Evolutionary conservation across 805 yeast species (phyloP).

Genomic region (Zygosaccharomyces gambellarensis): DNA sequence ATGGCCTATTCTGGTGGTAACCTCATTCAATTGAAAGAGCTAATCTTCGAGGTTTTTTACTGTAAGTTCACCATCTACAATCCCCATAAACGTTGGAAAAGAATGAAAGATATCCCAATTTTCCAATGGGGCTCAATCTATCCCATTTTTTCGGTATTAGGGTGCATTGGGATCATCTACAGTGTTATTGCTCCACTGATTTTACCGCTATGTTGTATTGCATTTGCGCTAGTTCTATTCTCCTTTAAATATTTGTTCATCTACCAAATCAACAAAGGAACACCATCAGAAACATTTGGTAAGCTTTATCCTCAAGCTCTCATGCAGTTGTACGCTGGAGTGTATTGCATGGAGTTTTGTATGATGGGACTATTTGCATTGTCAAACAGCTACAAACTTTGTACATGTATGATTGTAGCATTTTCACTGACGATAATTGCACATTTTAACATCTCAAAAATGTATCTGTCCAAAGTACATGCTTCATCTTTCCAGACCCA

Average conservation of each 20-base stretch:
- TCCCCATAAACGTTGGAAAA: constrained; percentile 52
- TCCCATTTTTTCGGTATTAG: constrained; percentile 72
- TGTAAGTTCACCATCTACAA: constrained; percentile 45
- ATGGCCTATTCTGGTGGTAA: constrained; percentile 70
- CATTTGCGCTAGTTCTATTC: constrained; percentile 52
- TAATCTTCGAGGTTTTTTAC: constrained; percentile 39
- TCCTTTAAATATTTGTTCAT: constrained; percentile 69
- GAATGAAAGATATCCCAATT: constrained; percentile 42
- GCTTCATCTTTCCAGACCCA: constrained; percentile 5
- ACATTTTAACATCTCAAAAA: constrained; percentile 46
- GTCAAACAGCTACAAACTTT: constrained; percentile 45
- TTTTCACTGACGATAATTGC: constrained; percentile 51
- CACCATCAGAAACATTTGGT: constrained; percentile 64
- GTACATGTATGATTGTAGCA: constrained; percentile 45
- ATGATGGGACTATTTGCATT: constrained; percentile 70
- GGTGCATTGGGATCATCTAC: constrained; percentile 73
- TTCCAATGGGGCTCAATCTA: constrained; percentile 75
- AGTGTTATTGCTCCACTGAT: constrained; percentile 77
- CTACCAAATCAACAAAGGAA: constrained; percentile 48
- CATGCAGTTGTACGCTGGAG: constrained; percentile 71
- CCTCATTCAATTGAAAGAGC: constrained; percentile 53
- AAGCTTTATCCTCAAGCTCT: constrained; percentile 68
- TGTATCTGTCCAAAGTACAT: constrained; percentile 14
- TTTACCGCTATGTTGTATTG: constrained; percentile 51
- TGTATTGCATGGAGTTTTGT: constrained; percentile 76